Evolutionary conservation across 2,329 filamentous ascomycete genomes (phyloP).

Genomic region (Colletotrichum abscissum): DNA sequence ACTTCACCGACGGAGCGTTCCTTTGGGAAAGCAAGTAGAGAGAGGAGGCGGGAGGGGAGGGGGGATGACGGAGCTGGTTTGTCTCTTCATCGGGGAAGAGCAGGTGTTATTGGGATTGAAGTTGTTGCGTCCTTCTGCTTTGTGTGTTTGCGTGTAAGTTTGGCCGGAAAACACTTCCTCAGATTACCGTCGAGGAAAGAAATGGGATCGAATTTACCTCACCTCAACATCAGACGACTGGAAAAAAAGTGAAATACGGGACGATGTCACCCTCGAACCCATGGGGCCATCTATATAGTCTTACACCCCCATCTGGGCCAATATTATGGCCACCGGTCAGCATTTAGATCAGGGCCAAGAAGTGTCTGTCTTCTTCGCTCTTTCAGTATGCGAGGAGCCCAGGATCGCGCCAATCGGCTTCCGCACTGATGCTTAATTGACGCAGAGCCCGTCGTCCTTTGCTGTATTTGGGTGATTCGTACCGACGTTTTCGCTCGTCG

Average conservation of each 20-base stretch:
- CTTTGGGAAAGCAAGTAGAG: neutral
- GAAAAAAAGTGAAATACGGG: neutral
- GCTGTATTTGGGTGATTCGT: neutral
- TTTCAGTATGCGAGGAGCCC: neutral
- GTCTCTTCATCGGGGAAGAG: neutral
- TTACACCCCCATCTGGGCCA: neutral
- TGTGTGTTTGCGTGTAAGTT: neutral
- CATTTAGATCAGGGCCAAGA: neutral
- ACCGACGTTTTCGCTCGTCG: neutral
- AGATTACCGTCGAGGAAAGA: neutral
- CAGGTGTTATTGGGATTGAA: neutral
- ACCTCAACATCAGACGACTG: neutral
- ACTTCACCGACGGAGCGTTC: neutral
- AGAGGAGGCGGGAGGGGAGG: no score
- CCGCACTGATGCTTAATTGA: neutral
- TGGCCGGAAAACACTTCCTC: neutral
- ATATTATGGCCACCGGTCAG: neutral
- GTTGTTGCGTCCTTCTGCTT: neutral
- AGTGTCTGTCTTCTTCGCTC: neutral
- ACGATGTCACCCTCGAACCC: neutral
- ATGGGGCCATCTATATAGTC: neutral
- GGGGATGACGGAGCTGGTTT: neutral
- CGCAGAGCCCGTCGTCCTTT: neutral
- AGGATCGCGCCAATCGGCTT: neutral
- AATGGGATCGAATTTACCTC: neutral